Percentiles rank a stretch among this genome's conserved stretches.
Evolutionary conservation across 2,329 filamentous ascomycete genomes (phyloP).

Genomic region (Septoria linicola): DNA sequence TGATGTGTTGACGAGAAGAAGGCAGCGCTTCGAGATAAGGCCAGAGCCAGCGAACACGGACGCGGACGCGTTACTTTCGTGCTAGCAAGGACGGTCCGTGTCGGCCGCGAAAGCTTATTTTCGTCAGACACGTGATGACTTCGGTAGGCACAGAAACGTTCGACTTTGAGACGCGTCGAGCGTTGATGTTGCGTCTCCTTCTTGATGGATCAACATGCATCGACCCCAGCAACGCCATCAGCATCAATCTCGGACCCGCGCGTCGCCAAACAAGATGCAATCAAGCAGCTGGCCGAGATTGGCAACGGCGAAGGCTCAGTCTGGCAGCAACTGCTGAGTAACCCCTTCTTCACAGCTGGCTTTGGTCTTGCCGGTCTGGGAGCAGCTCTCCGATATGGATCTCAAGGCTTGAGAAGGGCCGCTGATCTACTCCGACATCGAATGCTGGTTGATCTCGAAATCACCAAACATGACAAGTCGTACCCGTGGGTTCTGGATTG

Average conservation of each 20-base stretch:
- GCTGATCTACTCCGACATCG: constrained; percentile 76
- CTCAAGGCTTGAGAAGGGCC: constrained; percentile 70
- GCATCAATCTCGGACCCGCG: constrained; percentile 1
- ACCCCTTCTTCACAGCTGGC: constrained; percentile 59
- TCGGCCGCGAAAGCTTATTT: too few relatives aligned
- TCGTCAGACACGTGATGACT: too few relatives aligned
- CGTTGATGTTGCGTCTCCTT: constrained; percentile 2
- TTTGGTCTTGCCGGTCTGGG: constrained; percentile 90
- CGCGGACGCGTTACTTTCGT: too few relatives aligned
- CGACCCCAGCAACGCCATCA: constrained; percentile 26
- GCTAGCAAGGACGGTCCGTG: too few relatives aligned
- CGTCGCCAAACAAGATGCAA: constrained; percentile 33
- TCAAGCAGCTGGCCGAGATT: constrained; percentile 40
- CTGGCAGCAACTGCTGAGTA: constrained; percentile 48
- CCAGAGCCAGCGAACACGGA: too few relatives aligned
- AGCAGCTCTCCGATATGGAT: constrained; percentile 75
- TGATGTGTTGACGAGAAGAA: not conserved
- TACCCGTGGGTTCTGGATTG: constrained; percentile 94
- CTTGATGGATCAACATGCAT: constrained; percentile 39
- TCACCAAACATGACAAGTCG: constrained; percentile 87
- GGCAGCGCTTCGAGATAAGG: too few relatives aligned
- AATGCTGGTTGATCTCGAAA: constrained; percentile 92
- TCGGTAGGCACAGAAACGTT: not conserved
- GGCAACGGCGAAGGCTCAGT: constrained; percentile 41
- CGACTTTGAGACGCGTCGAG: constrained; percentile 2